Percentiles rank a stretch among this genome's conserved stretches.
Evolutionary conservation across 805 yeast species (phyloP).

Genomic region (Pichia ethanolica): DNA sequence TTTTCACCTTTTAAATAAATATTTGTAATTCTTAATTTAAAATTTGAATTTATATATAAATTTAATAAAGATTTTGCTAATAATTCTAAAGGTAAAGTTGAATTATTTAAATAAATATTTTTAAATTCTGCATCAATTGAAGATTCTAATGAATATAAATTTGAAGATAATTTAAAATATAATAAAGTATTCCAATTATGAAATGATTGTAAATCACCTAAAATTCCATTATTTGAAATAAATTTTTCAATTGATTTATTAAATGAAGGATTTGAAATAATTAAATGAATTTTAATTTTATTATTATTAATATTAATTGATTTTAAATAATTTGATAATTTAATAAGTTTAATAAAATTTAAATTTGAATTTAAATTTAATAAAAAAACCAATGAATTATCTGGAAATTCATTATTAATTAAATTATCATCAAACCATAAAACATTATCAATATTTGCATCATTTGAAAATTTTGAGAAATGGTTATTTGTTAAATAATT

Average conservation of each 20-base stretch:
- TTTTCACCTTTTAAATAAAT: slow-evolving; percentile 53
- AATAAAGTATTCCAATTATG: slow-evolving; percentile 6
- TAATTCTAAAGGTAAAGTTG: slow-evolving; percentile 38
- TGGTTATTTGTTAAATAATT: slow-evolving; percentile 19
- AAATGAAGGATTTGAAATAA: slow-evolving; percentile 1
- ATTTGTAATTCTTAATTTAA: slow-evolving; percentile 43
- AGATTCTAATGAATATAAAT: slow-evolving; percentile 36
- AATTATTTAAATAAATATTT: slow-evolving; percentile 12
- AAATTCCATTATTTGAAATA: slow-evolving; percentile 20
- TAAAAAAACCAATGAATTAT: slow-evolving; percentile 6
- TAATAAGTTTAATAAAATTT: slow-evolving; percentile 1
- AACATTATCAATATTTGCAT: slow-evolving; percentile 21
- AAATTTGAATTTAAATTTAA: background rate
- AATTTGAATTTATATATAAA: slow-evolving; percentile 34
- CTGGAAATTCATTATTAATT: background rate
- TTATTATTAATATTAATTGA: background rate
- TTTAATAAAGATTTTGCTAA: slow-evolving; percentile 44
- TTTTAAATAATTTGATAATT: background rate
- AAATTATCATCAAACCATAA: slow-evolving; percentile 23
- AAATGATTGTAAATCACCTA: slow-evolving; percentile 19
- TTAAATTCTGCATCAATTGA: slow-evolving; percentile 13
- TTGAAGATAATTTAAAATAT: slow-evolving; percentile 35
- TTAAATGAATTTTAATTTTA: background rate
- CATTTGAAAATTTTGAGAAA: slow-evolving; percentile 21
- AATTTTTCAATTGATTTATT: slow-evolving; percentile 13